Evolutionary conservation across 768 basidiomycete genomes (phyloP).

Genomic region (Leccinum aurantiacum): DNA sequence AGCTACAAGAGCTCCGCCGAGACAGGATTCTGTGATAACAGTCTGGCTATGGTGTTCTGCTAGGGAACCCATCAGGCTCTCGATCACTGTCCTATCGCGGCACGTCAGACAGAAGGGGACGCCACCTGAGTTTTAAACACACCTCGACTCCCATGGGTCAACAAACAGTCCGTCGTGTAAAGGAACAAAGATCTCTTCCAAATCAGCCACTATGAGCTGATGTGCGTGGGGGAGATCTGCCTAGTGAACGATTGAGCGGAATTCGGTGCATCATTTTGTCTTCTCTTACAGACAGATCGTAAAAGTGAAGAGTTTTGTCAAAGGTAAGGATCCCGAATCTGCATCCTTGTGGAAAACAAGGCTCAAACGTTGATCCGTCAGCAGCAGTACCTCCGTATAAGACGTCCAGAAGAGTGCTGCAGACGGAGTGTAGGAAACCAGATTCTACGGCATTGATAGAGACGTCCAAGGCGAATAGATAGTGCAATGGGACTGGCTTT

Average conservation of each 20-base stretch:
- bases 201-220: slow-evolving; percentile 82
- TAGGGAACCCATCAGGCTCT: slow-evolving; percentile 62
- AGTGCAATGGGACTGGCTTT: slow-evolving; percentile 64
- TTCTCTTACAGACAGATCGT: slow-evolving; percentile 75
- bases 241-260: slow-evolving; percentile 31
- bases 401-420: slow-evolving; percentile 56
- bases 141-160: slow-evolving; percentile 71
- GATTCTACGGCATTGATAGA: slow-evolving; percentile 63
- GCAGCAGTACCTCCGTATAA: slow-evolving; percentile 57
- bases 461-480: slow-evolving; percentile 88
- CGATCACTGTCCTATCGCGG: slow-evolving; percentile 54
- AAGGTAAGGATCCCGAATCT: slow-evolving; percentile 82
- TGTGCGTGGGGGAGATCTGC: slow-evolving; percentile 48
- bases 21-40: slow-evolving; percentile 53
- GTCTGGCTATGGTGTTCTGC: slow-evolving; percentile 59
- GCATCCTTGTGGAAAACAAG: slow-evolving; percentile 54
- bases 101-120: slow-evolving; percentile 7
- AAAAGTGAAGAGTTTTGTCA: slow-evolving; percentile 80
- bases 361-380: slow-evolving; percentile 42
- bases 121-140: slow-evolving; percentile 23
- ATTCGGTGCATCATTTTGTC: slow-evolving; percentile 7
- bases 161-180: slow-evolving; percentile 72
- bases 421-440: slow-evolving; percentile 70
- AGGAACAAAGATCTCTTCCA: slow-evolving; percentile 92
- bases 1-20: slow-evolving; percentile 76